phyloP scores from a whole-genome alignment of 179 eudicot genomes.

The Beta lomatogona region DNA sequence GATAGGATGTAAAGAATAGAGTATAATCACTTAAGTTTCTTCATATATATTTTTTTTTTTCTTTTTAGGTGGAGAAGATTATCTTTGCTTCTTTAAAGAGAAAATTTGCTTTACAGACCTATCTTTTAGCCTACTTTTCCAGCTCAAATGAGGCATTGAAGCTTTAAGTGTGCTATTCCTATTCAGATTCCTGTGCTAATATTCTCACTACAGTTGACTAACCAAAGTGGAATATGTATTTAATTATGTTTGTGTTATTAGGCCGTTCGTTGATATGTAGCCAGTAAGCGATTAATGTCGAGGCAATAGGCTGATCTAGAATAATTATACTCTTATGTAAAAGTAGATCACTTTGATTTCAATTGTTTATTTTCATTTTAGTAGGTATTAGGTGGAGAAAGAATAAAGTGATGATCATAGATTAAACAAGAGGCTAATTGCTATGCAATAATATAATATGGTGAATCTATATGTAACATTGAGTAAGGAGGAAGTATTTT shows the following conservation, averaged over 20 bases:
- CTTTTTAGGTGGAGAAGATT: slow-evolving; percentile 9
- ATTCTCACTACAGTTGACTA: slow-evolving; percentile 30
- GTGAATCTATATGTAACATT: neutral
- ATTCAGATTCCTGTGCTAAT: slow-evolving; percentile 24
- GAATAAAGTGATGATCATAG: slow-evolving; percentile 19
- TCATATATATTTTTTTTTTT: neutral
- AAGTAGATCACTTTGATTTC: slow-evolving; percentile 18
- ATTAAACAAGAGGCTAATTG: slow-evolving; percentile 8
- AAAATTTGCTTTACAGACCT: slow-evolving; percentile 22
- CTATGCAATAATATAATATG: neutral
- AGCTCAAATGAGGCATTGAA: slow-evolving; percentile 11
- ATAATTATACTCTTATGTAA: neutral
- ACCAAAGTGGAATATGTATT: slow-evolving; percentile 22
- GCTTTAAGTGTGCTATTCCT: slow-evolving; percentile 17
- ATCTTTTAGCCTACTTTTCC: slow-evolving; percentile 17
- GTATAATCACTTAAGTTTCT: neutral
- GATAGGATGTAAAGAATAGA: slow-evolving; percentile 18
- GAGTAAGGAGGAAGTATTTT: neutral
- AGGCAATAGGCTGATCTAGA: neutral
- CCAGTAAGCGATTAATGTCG: slow-evolving; percentile 14
- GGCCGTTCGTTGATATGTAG: slow-evolving; percentile 11
- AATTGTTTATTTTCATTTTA: neutral
- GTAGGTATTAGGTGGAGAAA: slow-evolving; percentile 29
- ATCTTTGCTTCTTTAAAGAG: slow-evolving; percentile 22
- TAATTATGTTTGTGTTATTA: slow-evolving; percentile 9